Percentiles rank a stretch among this genome's conserved stretches.
phyloP scores from a whole-genome alignment of 2,329 filamentous ascomycete genomes.

The Ophiostoma montium region DNA sequence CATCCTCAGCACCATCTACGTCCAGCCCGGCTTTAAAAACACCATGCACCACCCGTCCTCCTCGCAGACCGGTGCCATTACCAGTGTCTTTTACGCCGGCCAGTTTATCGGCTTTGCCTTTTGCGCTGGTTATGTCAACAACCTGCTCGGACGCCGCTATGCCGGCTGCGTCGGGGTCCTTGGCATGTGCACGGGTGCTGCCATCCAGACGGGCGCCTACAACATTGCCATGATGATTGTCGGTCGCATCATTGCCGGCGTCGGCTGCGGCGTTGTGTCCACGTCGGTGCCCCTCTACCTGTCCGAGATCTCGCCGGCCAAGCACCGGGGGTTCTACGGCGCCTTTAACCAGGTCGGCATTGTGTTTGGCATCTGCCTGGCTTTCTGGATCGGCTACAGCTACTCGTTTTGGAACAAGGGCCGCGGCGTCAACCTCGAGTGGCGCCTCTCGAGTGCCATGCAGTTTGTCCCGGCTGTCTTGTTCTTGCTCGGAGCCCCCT shows the following conservation, averaged over 20 bases:
- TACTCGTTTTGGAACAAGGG: constrained; percentile 22
- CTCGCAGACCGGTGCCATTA: constrained; percentile 12
- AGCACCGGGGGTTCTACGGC: constrained; percentile 12
- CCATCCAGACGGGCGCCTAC: constrained; percentile 11
- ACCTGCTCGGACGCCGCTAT: constrained; percentile 13
- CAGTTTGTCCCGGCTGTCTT: constrained; percentile 21
- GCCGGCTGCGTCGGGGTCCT: constrained; percentile 11
- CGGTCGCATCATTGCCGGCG: constrained; percentile 13
- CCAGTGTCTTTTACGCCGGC: constrained; percentile 15
- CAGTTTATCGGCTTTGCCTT: constrained; percentile 14
- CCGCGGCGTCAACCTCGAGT: constrained; percentile 19
- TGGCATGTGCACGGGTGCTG: constrained; percentile 12
- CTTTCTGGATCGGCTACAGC: constrained; percentile 21
- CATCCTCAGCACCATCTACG: constrained; percentile 14
- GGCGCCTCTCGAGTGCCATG: constrained; percentile 21
- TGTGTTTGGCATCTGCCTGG: constrained; percentile 13
- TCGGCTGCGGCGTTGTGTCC: constrained; percentile 13
- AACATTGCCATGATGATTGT: constrained; percentile 13
- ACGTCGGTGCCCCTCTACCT: constrained; percentile 13
- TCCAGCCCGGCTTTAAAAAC: constrained; percentile 13
- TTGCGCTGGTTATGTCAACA: constrained; percentile 11
- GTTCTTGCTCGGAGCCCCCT: constrained; percentile 19
- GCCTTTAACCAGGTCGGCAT: constrained; percentile 14
- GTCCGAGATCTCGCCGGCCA: constrained; percentile 12
- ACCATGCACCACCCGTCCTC: constrained; percentile 12